These are phyloP conservation scores for Neostapfia colusana DNA, from an alignment of 176 grass and related monocot species.

Conservation along the genomic window DNA sequence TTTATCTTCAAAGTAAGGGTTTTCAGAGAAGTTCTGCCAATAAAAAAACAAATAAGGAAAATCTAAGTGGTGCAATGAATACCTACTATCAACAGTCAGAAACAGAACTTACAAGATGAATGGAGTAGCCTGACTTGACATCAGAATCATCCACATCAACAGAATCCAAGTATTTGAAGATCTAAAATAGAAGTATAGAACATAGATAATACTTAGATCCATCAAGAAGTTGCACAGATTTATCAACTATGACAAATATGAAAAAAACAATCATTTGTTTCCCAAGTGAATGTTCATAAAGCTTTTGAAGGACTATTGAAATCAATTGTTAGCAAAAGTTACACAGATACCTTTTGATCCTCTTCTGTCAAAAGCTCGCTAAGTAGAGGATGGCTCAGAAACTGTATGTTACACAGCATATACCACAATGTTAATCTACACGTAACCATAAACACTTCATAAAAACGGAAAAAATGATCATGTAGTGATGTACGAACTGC, in stretches of 20 bases:
- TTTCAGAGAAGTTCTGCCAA: conserved; percentile 76
- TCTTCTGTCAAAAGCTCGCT: conserved; percentile 79
- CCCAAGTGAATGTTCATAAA: background rate
- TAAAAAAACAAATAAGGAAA: conserved; percentile 29
- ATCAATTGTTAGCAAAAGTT: conserved; percentile 6
- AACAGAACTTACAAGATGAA: conserved; percentile 71
- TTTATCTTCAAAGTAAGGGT: conserved; percentile 79
- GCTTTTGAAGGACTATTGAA: conserved; percentile 3
- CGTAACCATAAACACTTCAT: conserved; percentile 8
- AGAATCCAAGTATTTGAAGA: conserved; percentile 80
- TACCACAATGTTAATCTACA: background rate
- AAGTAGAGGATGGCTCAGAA: conserved; percentile 92
- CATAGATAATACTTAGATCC: conserved; percentile 14
- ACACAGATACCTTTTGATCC: conserved; percentile 77
- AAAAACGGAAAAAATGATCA: conserved; percentile 20
- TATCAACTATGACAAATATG: background rate
- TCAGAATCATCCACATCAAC: conserved; percentile 93
- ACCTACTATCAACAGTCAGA: conserved; percentile 12
- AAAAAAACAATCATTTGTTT: background rate
- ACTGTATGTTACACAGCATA: conserved; percentile 47
- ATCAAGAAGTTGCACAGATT: background rate
- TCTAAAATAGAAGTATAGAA: conserved; percentile 46
- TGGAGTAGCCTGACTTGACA: conserved; percentile 79
- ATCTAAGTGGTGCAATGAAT: conserved; percentile 23
- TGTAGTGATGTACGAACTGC: conserved; percentile 49